Conservation (phyloP, 2,329 filamentous ascomycete species). For the Apiospora malaysiana region DNA sequence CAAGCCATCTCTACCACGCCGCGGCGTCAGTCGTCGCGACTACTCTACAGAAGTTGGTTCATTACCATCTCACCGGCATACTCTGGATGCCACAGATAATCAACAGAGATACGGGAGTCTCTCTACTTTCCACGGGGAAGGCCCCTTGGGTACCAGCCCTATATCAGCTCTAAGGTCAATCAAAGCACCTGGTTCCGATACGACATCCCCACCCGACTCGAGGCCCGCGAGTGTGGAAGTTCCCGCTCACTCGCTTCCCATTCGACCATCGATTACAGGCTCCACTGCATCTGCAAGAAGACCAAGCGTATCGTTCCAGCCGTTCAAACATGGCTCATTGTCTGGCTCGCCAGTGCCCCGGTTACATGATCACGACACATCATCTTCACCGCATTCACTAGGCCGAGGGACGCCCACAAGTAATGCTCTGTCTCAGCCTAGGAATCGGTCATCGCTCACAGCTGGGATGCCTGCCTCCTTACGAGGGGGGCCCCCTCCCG, state of each 20-base stretch:
- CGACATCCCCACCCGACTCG: slow-evolving; percentile 63
- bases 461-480: slow-evolving; percentile 78
- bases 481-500: slow-evolving; percentile 66
- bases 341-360: slow-evolving; percentile 78
- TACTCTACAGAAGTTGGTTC: slow-evolving; percentile 69
- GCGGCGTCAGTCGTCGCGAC: slow-evolving; percentile 48
- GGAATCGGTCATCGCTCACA: slow-evolving; percentile 75
- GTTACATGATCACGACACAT: slow-evolving; percentile 54
- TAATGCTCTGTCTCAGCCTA: slow-evolving; percentile 58
- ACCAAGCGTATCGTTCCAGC: slow-evolving; percentile 88
- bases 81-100: slow-evolving; percentile 58
- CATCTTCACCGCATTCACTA: slow-evolving; percentile 61
- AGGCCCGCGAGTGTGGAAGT: slow-evolving; percentile 51
- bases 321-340: slow-evolving; percentile 95
- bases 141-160: slow-evolving; percentile 79
- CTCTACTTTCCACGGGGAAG: slow-evolving; percentile 87
- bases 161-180: slow-evolving; percentile 81
- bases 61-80: slow-evolving; percentile 68
- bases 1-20: slow-evolving; percentile 73
- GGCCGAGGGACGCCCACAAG: slow-evolving; percentile 53
- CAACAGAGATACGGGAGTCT: slow-evolving; percentile 88
- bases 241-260: slow-evolving; percentile 60
- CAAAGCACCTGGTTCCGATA: slow-evolving; percentile 64
- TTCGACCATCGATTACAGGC: slow-evolving; percentile 48
- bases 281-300: slow-evolving; percentile 67